Evolutionary conservation across 1,284 basidiomycete genomes (phyloP).

Genomic region (Ustilago cynodontis): DNA sequence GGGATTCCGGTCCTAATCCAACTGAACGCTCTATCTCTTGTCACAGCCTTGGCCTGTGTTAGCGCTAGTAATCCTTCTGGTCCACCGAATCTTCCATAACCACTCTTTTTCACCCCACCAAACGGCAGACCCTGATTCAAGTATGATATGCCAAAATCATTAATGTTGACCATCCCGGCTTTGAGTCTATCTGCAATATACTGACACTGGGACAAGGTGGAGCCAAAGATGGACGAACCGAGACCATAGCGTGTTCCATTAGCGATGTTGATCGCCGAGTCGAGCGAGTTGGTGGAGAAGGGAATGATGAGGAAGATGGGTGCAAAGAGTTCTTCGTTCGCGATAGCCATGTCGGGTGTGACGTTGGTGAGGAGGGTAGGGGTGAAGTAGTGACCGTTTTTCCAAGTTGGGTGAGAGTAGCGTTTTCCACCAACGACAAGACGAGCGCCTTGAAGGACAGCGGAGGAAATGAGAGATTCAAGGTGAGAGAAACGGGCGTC

Average conservation of each 20-base stretch:
- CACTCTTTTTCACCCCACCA: slow-evolving; percentile 80
- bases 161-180: slow-evolving; percentile 96
- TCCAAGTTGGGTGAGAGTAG: slow-evolving; percentile 77
- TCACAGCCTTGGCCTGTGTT: slow-evolving; percentile 87
- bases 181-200: slow-evolving; percentile 82
- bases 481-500: slow-evolving; percentile 78
- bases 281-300: slow-evolving; percentile 77
- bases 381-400: slow-evolving; percentile 81
- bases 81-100: slow-evolving; percentile 72
- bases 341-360: slow-evolving; percentile 71
- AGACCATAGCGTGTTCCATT: slow-evolving; percentile 89
- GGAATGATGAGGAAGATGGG: slow-evolving; percentile 66
- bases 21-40: slow-evolving; percentile 85
- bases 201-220: slow-evolving; percentile 79
- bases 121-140: slow-evolving; percentile 91
- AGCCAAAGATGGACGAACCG: slow-evolving; percentile 95
- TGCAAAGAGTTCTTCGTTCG: slow-evolving; percentile 64
- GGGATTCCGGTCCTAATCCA: slow-evolving; percentile 87
- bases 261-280: slow-evolving; percentile 86
- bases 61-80: slow-evolving; percentile 89
- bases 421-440: slow-evolving; percentile 78
- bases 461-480: slow-evolving; percentile 79
- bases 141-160: slow-evolving; percentile 89
- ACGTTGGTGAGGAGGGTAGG: slow-evolving; percentile 90
- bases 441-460: slow-evolving; percentile 79